phyloP scores from a whole-genome alignment of 495 filamentous ascomycete species.

The Annulohypoxylon nitens region DNA sequence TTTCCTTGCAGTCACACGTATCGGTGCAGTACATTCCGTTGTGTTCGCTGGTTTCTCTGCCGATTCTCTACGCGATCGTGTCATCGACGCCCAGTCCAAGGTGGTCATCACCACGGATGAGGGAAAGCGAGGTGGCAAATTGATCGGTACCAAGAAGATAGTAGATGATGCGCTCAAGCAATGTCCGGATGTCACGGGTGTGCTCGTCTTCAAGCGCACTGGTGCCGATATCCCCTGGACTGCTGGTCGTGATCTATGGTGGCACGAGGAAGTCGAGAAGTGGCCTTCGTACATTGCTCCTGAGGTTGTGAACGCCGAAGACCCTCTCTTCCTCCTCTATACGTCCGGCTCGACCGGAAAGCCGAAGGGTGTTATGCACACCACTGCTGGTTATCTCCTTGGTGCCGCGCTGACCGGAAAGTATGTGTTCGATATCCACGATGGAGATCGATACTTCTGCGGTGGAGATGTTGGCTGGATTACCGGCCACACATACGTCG shows the following conservation, averaged over 20 bases:
- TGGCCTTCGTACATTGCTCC: constrained; percentile 91
- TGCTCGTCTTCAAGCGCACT: constrained; percentile 94
- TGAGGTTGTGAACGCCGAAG: constrained; percentile 89
- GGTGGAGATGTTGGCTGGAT: constrained; percentile 99
- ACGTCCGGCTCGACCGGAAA: constrained; percentile 98
- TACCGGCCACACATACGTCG: constrained; percentile 99
- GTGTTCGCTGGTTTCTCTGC: constrained; percentile 99
- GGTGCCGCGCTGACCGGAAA: constrained; percentile 95
- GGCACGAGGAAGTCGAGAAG: constrained; percentile 98
- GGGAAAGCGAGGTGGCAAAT: constrained; percentile 96
- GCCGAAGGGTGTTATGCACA: constrained; percentile 99
- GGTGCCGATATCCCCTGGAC: constrained; percentile 94
- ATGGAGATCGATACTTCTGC: constrained; percentile 93
- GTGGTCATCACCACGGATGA: constrained; percentile 97
- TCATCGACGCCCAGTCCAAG: constrained; percentile 87
- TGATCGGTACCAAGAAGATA: constrained; percentile 99
- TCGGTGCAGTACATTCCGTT: constrained; percentile 97
- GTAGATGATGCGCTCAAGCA: constrained; percentile 98
- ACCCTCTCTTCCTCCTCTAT: constrained; percentile 97
- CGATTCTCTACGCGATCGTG: constrained; percentile 95
- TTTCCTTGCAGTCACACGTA: constrained; percentile 90
- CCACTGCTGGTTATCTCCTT: constrained; percentile 92
- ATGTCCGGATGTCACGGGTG: constrained; percentile 88
- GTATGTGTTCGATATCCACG: constrained; percentile 98
- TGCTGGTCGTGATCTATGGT: constrained; percentile 91